Evolutionary conservation across 768 basidiomycete species (phyloP), one percentile per base, ranked within the genome.

Genomic region (Lactifluus piperatus): DNA sequence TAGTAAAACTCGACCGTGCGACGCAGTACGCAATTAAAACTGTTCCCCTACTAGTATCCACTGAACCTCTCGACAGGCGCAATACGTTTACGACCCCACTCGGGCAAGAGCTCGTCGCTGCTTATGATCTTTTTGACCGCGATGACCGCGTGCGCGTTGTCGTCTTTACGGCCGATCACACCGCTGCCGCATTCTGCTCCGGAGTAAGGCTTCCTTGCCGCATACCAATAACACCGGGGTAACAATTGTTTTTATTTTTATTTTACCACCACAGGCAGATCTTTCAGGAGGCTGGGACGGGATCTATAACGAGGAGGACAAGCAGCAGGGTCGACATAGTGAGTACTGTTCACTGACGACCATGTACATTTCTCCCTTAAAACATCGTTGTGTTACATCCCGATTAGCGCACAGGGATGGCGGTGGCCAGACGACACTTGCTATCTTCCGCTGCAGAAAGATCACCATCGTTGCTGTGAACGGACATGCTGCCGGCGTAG

Each of bases 81-180:
- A 83, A 82, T 61, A 77, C 74, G 7, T 77, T 77, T 65, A 70
- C 65, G 26, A 52, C 39, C 3, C 61, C 54, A 11, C 59, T 81
- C 13, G 66, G 69, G 26, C 27, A 67, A 0, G 79, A 82, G 14
- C 64, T 81, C 37, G 68, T 75, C 34, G 67, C 75, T 45, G 73
- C 72, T 1, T 81, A 80, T 59, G 74, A 74, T 20, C 63, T 79
- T 3, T 74, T 74, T 20, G 79, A 81, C 70, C 71, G 68, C 48
- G 82, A 82, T 57, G 81, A 82, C 62, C 74, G 77, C 39, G 77
- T 82, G 22, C 74, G 76, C 37, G 81, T 72, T 0, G 75, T 81
- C 18, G 72, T 82, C 20, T 62, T 81, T 37, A 82, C 80, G 2
- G 77, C 81, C 0, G 80, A 81, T 48, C 76, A 71, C 50, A 75